Conservation (phyloP, 106 monocot genomes). For the Phalaenopsis aphrodite region DNA sequence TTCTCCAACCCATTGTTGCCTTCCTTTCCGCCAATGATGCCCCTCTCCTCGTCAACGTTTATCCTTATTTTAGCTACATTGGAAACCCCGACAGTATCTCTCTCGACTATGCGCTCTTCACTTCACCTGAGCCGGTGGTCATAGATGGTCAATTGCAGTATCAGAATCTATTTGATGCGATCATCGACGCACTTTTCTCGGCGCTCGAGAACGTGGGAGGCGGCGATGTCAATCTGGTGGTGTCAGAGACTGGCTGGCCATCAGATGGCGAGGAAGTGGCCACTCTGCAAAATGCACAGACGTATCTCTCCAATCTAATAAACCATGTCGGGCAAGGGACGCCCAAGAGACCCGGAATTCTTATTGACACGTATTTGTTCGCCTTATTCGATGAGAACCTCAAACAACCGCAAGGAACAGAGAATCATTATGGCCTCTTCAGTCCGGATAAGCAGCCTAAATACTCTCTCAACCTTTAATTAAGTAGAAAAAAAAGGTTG, state of each 20-base stretch:
- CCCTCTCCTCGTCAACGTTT: slow-evolving; percentile 13
- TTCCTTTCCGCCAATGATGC: not conserved
- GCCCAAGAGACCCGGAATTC: slow-evolving; percentile 1
- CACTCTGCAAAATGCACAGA: slow-evolving; percentile 9
- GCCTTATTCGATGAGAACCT: slow-evolving; percentile 18
- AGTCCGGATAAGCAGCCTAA: not conserved
- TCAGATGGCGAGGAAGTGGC: slow-evolving; percentile 2
- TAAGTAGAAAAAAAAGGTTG: not conserved
- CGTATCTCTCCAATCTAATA: slow-evolving; percentile 14
- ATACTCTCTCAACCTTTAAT: not conserved
- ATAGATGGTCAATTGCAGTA: slow-evolving; percentile 12
- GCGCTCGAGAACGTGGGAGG: too few relatives aligned
- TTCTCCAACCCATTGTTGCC: not conserved
- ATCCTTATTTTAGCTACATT: slow-evolving; percentile 16
- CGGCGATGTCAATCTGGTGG: too few relatives aligned
- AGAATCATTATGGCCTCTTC: not conserved
- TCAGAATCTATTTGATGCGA: slow-evolving; percentile 16
- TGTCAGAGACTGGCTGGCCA: slow-evolving; percentile 19
- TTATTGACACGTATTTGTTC: slow-evolving; percentile 11
- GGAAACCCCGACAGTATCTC: not conserved
- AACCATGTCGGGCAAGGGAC: slow-evolving; percentile 12
- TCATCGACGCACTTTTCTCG: slow-evolving; percentile 8
- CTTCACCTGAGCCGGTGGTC: not conserved
- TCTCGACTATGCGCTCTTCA: slow-evolving; percentile 18
- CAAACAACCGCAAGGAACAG: not conserved